A percentile compares a stretch with the other conserved stretches of the same genome.
Evolutionary conservation across 345 rosid species (phyloP).

Genomic region (Turritis glabra): DNA sequence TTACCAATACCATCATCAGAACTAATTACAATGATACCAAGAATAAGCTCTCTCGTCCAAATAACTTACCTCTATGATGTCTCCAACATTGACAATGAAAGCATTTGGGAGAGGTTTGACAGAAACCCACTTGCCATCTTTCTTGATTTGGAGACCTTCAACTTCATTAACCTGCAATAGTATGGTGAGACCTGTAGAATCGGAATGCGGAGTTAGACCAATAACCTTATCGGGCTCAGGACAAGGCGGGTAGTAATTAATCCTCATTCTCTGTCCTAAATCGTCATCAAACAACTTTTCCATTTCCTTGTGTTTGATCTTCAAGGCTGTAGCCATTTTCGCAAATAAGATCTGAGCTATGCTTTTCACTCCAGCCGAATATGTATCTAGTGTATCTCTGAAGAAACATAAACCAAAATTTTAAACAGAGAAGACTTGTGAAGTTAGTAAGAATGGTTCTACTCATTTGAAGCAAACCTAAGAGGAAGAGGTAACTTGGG

Average conservation of each 20-base stretch:
- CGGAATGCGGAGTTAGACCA: constrained; percentile 51
- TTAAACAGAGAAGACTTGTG: constrained; percentile 11
- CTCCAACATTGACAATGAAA: constrained; percentile 20
- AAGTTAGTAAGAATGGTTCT: neutral
- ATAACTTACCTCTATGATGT: constrained; percentile 16
- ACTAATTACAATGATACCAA: constrained; percentile 2
- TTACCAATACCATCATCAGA: constrained; percentile 7
- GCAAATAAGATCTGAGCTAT: constrained; percentile 40
- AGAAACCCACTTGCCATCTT: constrained; percentile 43
- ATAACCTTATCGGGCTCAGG: constrained; percentile 44
- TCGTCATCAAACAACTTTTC: constrained; percentile 41
- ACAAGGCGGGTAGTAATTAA: constrained; percentile 54
- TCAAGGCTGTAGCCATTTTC: constrained; percentile 44
- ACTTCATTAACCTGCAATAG: constrained; percentile 48
- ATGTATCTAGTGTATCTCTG: constrained; percentile 48
- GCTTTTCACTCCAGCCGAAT: constrained; percentile 39
- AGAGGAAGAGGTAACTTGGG: constrained; percentile 23
- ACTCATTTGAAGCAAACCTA: constrained; percentile 12
- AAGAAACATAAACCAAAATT: constrained; percentile 4
- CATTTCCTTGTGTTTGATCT: constrained; percentile 52
- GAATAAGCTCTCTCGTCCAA: neutral
- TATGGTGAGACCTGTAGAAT: constrained; percentile 48
- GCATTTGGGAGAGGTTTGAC: constrained; percentile 31
- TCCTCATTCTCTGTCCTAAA: constrained; percentile 24
- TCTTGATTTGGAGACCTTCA: constrained; percentile 58